A percentile compares a stretch with the other conserved stretches of the same genome.
phyloP scores from a whole-genome alignment of 2,329 filamentous ascomycete species.

The Stachybotrys echinatus region DNA sequence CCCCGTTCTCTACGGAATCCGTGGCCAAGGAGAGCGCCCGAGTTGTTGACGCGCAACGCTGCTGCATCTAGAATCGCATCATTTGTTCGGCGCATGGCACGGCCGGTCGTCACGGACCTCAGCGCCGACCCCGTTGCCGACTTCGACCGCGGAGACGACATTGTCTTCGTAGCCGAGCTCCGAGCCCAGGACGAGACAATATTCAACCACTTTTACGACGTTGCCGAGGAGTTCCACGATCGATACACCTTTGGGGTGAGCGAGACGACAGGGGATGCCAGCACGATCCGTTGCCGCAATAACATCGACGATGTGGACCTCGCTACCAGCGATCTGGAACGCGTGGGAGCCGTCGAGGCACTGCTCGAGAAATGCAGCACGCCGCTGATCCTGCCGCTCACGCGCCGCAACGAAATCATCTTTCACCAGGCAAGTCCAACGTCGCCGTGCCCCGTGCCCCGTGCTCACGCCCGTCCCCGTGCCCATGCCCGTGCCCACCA shows the following conservation, averaged over 20 bases:
- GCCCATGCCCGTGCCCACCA: no score
- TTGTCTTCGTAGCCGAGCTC: slow-evolving; percentile 36
- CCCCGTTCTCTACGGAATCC: background rate
- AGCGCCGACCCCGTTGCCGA: slow-evolving; percentile 3
- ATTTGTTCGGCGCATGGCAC: slow-evolving; percentile 19
- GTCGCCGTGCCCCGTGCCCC: background rate
- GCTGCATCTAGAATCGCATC: slow-evolving; percentile 19
- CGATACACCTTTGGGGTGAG: slow-evolving; percentile 35
- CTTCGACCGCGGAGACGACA: slow-evolving; percentile 32
- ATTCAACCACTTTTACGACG: slow-evolving; percentile 18
- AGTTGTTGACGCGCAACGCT: background rate
- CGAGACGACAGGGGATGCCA: slow-evolving; percentile 1
- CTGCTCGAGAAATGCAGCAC: slow-evolving; percentile 32
- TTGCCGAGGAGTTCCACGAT: slow-evolving; percentile 31
- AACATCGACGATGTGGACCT: slow-evolving; percentile 30
- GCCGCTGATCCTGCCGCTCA: slow-evolving; percentile 38
- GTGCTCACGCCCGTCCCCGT: no score
- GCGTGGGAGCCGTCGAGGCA: slow-evolving; percentile 25
- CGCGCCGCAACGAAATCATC: slow-evolving; percentile 36
- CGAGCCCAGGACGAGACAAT: slow-evolving; percentile 21
- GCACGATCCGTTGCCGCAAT: slow-evolving; percentile 32
- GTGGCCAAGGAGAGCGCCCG: no score
- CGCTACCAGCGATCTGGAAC: slow-evolving; percentile 22
- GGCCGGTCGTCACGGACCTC: slow-evolving; percentile 14
- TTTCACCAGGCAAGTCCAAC: slow-evolving; percentile 27